phyloP scores from a whole-genome alignment of 2,329 filamentous ascomycete species.

The Bipolaris oryzae region DNA sequence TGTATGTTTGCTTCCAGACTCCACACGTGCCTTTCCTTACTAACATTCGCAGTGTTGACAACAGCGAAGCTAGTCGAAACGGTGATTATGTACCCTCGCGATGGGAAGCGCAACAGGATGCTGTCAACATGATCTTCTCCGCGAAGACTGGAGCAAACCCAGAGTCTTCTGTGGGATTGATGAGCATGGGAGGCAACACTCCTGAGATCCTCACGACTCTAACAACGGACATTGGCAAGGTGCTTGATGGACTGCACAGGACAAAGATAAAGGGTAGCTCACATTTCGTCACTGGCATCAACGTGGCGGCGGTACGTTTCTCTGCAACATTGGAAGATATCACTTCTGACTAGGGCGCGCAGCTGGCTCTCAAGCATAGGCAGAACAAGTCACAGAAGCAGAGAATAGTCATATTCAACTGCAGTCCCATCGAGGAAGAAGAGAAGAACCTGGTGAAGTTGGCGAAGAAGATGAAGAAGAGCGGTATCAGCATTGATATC shows the following conservation, averaged over 20 bases:
- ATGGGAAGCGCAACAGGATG: constrained; percentile 95
- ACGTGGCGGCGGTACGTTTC: constrained; percentile 82
- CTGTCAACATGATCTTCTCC: constrained; percentile 92
- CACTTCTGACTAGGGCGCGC: constrained; percentile 51
- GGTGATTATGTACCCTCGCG: constrained; percentile 89
- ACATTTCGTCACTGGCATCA: constrained; percentile 91
- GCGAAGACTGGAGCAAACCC: constrained; percentile 94
- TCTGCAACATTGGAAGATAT: constrained; percentile 71
- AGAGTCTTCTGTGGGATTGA: constrained; percentile 94
- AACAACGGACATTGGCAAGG: constrained; percentile 94
- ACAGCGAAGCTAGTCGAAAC: constrained; percentile 98
- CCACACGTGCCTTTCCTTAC: constrained; percentile 11
- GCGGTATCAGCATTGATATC: constrained; percentile 91
- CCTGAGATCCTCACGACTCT: constrained; percentile 96
- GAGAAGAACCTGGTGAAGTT: constrained; percentile 88
- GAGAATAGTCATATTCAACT: constrained; percentile 96
- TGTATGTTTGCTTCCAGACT: constrained; percentile 55
- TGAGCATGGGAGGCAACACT: constrained; percentile 99
- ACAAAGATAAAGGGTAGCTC: constrained; percentile 85
- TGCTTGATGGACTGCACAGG: constrained; percentile 83
- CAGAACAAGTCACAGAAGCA: constrained; percentile 97
- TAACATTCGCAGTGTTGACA: constrained; percentile 73
- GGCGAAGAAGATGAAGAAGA: constrained; percentile 99
- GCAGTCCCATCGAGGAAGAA: constrained; percentile 87
- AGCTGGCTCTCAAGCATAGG: constrained; percentile 96